phyloP scores from a whole-genome alignment of 2,329 filamentous ascomycete genomes.

The Fusarium sp. region DNA sequence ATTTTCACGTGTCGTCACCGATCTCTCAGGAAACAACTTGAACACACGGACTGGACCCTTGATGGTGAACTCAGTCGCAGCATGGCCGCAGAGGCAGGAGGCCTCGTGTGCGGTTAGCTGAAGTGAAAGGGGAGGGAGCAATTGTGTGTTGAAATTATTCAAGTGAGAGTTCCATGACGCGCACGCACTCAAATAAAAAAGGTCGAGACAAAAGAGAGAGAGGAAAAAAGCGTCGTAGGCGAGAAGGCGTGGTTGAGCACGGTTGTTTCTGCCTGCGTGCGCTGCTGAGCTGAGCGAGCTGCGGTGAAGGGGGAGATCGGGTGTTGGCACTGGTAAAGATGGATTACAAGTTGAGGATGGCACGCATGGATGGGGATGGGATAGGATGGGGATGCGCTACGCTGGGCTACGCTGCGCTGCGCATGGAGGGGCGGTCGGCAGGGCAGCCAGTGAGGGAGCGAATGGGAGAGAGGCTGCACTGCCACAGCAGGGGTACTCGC shows the following conservation, averaged over 20 bases:
- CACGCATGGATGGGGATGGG: constrained; percentile 14
- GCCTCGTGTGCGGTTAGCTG: constrained; percentile 27
- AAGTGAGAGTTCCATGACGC: constrained; percentile 34
- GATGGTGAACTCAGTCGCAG: constrained; percentile 42
- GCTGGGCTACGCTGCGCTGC: background rate
- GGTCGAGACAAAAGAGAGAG: background rate
- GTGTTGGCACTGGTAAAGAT: constrained; percentile 18
- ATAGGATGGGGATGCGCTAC: background rate
- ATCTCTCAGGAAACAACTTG: constrained; percentile 23
- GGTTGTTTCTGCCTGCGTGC: constrained; percentile 20
- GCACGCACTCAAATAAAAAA: constrained; percentile 1
- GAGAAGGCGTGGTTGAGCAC: constrained; percentile 44
- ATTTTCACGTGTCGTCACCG: constrained; percentile 39
- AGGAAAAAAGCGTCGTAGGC: constrained; percentile 7
- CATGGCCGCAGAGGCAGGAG: constrained; percentile 47
- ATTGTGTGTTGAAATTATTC: constrained; percentile 35
- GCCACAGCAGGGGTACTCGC: constrained; percentile 26
- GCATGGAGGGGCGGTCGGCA: constrained; percentile 37
- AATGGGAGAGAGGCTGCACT: constrained; percentile 31
- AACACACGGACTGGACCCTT: constrained; percentile 41
- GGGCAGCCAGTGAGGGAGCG: constrained; percentile 19
- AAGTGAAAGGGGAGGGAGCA: constrained; percentile 27
- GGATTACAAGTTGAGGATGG: constrained; percentile 32
- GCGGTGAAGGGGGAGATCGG: constrained; percentile 34
- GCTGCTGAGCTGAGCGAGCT: constrained; percentile 4